Conservation (phyloP, 2,329 filamentous ascomycete genomes). For the Diaporthe humulicola region DNA sequence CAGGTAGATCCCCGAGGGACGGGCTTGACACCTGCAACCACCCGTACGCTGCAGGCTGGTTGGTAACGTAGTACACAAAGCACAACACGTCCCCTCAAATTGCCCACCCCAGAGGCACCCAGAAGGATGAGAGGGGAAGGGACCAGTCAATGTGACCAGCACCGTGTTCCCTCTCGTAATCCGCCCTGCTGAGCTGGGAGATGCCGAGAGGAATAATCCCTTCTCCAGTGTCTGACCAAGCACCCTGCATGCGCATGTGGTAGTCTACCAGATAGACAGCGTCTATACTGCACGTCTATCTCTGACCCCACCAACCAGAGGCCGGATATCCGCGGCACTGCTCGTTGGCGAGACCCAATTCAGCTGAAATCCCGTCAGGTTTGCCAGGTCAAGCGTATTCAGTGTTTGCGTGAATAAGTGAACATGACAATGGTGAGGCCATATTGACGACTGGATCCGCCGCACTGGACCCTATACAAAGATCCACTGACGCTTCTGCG, state of each 20-base stretch:
- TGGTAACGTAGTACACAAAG: neutral
- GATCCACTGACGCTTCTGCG: neutral
- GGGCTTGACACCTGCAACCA: slow-evolving; percentile 18
- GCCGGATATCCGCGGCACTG: slow-evolving; percentile 21
- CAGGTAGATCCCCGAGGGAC: neutral
- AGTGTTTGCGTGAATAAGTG: neutral
- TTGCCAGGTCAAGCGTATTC: neutral
- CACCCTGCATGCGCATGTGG: slow-evolving; percentile 3
- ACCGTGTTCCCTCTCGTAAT: neutral
- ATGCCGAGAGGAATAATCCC: neutral
- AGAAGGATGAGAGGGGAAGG: neutral
- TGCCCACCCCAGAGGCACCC: neutral
- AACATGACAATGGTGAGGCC: neutral
- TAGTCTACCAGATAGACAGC: neutral
- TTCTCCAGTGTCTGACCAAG: slow-evolving; percentile 15
- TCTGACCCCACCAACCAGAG: neutral
- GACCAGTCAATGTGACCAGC: neutral
- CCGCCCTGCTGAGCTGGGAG: neutral
- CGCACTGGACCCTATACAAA: neutral
- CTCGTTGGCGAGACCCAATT: neutral
- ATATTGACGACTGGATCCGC: neutral
- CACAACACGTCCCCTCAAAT: neutral
- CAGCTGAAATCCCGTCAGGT: neutral
- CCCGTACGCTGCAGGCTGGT: neutral
- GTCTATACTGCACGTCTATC: neutral